Percentiles rank a stretch among this genome's conserved stretches.
These are phyloP conservation scores for Ascobolus immersus DNA, from an alignment of 495 filamentous ascomycete species.

Conservation along the genomic window DNA sequence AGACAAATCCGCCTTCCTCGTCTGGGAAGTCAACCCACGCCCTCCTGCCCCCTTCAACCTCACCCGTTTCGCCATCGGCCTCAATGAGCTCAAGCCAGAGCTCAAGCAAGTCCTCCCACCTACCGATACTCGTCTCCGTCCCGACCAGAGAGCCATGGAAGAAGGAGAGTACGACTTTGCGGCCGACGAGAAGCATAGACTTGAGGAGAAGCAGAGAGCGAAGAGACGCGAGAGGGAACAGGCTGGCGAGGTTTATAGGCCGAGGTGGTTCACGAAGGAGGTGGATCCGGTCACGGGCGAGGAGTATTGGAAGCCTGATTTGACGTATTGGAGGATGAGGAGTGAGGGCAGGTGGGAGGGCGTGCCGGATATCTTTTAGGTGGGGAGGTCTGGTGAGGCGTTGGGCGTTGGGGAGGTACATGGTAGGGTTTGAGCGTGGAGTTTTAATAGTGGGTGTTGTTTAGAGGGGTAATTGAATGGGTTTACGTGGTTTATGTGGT, in stretches of 20 bases:
- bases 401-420: no score
- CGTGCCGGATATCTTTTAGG: slow-evolving; percentile 42
- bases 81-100: slow-evolving; percentile 62
- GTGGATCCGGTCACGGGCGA: slow-evolving; percentile 59
- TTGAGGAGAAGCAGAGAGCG: slow-evolving; percentile 80
- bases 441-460: no score
- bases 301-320: slow-evolving; percentile 69
- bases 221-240: slow-evolving; percentile 46
- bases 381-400: not conserved
- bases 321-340: slow-evolving; percentile 60
- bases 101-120: slow-evolving; percentile 53
- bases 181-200: slow-evolving; percentile 75
- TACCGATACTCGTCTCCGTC: slow-evolving; percentile 70
- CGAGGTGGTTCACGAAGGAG: slow-evolving; percentile 60
- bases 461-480: no score
- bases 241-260: slow-evolving; percentile 52
- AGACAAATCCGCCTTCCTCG: slow-evolving; percentile 49
- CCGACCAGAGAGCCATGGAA: slow-evolving; percentile 97
- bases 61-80: slow-evolving; percentile 81
- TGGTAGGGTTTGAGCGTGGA: no score
- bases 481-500: no score
- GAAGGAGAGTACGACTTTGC: slow-evolving; percentile 85
- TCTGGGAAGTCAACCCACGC: slow-evolving; percentile 70
- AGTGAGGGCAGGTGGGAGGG: slow-evolving; percentile 25
- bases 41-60: slow-evolving; percentile 83